Conservation (phyloP, 2,329 filamentous ascomycete genomes). For the Diaporthe vexans region DNA sequence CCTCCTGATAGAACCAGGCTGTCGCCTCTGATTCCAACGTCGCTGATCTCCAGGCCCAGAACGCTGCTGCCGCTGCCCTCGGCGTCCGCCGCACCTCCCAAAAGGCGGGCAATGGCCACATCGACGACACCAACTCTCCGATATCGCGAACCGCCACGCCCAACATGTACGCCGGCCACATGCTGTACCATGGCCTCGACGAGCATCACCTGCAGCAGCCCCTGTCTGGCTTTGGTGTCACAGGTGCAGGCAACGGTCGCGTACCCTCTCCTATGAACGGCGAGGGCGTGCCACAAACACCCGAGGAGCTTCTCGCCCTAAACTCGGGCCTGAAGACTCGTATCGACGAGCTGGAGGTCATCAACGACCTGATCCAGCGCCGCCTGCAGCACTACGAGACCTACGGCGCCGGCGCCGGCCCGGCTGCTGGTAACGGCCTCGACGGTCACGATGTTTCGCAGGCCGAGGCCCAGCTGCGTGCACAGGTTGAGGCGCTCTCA, state of each 20-base stretch:
- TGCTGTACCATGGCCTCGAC: slow-evolving; percentile 85
- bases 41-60: slow-evolving; percentile 67
- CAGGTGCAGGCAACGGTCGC: slow-evolving; percentile 67
- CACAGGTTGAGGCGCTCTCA: slow-evolving; percentile 65
- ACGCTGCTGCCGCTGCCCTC: slow-evolving; percentile 65
- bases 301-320: slow-evolving; percentile 82
- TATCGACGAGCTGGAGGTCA: slow-evolving; percentile 94
- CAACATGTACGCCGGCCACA: slow-evolving; percentile 79
- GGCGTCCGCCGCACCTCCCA: slow-evolving; percentile 73
- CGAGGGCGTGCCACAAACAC: slow-evolving; percentile 80
- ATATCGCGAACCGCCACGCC: slow-evolving; percentile 86
- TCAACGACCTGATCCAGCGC: slow-evolving; percentile 86
- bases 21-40: slow-evolving; percentile 68
- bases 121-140: slow-evolving; percentile 82
- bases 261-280: slow-evolving; percentile 64
- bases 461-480: slow-evolving; percentile 70
- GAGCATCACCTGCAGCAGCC: slow-evolving; percentile 76
- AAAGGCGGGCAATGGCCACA: slow-evolving; percentile 79
- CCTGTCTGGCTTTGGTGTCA: slow-evolving; percentile 64
- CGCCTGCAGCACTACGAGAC: slow-evolving; percentile 79
- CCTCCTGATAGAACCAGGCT: slow-evolving; percentile 52
- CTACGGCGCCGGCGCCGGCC: slow-evolving; percentile 70
- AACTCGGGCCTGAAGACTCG: slow-evolving; percentile 94
- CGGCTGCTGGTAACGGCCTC: slow-evolving; percentile 30
- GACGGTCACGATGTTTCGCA: slow-evolving; percentile 73